phyloP scores from a whole-genome alignment of 352 stramenopile species.

The Phytophthora sp. region DNA sequence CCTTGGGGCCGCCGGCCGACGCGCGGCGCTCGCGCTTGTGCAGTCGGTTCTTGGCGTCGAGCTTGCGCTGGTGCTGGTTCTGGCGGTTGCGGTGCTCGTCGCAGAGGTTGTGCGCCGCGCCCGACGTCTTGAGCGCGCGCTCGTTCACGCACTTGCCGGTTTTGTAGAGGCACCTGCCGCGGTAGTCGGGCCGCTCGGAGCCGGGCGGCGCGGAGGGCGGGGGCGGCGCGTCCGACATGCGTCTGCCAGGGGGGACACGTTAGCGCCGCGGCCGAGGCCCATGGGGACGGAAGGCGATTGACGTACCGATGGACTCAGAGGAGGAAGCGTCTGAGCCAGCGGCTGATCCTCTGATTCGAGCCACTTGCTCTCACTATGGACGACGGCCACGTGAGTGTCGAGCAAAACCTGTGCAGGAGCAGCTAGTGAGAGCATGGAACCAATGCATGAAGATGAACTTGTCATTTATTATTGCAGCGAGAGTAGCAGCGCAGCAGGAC shows the following conservation, averaged over 20 bases:
- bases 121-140: constrained; percentile 86
- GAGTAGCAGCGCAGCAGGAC: background rate
- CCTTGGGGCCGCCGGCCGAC: background rate
- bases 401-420: no score
- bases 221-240: constrained; percentile 23
- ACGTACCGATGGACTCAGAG: background rate
- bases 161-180: constrained; percentile 88
- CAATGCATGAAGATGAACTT: background rate
- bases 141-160: constrained; percentile 88
- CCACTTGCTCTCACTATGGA: no score
- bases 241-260: constrained; percentile 5
- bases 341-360: no score
- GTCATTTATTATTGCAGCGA: constrained; percentile 2
- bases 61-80: constrained; percentile 89
- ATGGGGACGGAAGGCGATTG: constrained; percentile 6
- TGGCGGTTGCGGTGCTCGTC: constrained; percentile 83
- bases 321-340: no score
- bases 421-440: background rate
- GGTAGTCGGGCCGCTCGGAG: constrained; percentile 52
- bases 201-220: constrained; percentile 8
- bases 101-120: constrained; percentile 84
- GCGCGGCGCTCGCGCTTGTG: constrained; percentile 65
- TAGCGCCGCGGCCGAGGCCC: constrained; percentile 12
- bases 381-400: no score
- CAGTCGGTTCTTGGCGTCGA: constrained; percentile 83